These are phyloP conservation scores for Mortierella sp. DNA, from an alignment of 371 early-diverging fungal genomes.

Conservation along the genomic window DNA sequence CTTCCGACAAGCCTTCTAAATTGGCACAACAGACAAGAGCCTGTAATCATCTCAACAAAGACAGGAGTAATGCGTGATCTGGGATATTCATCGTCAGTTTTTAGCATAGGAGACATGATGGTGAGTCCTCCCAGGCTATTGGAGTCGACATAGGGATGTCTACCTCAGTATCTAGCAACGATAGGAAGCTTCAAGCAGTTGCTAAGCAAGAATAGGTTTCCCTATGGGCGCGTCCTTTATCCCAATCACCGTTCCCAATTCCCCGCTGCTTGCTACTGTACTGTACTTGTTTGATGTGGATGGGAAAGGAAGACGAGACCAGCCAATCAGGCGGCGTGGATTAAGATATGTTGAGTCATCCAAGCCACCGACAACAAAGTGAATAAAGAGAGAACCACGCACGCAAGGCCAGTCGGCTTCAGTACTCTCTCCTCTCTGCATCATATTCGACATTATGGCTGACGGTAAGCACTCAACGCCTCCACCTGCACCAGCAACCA, in stretches of 20 bases:
- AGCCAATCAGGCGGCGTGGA: background rate
- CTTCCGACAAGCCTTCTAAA: too few species aligned
- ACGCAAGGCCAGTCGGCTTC: background rate
- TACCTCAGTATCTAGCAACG: too few species aligned
- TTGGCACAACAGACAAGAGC: too few species aligned
- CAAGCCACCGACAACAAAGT: constrained; percentile 28
- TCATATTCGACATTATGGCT: constrained; percentile 45
- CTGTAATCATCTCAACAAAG: too few species aligned
- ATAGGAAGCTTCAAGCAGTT: too few species aligned
- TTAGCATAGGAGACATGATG: too few species aligned
- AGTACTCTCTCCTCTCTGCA: constrained; percentile 13
- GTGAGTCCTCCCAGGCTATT: too few species aligned
- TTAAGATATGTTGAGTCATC: constrained; percentile 26
- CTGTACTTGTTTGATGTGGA: background rate
- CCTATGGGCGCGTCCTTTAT: background rate
- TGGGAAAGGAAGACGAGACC: background rate
- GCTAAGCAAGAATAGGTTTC: too few species aligned
- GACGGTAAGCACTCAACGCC: constrained; percentile 42
- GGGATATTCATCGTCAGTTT: too few species aligned
- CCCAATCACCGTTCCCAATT: too few species aligned
- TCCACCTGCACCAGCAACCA: background rate
- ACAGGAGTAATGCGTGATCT: too few species aligned
- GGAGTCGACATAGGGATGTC: too few species aligned
- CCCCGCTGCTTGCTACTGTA: background rate
- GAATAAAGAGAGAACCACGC: background rate